Evolutionary conservation across 1,284 basidiomycete genomes (phyloP), one percentile per base, ranked within the genome.

Genomic region (Sporisorium sorghi): DNA sequence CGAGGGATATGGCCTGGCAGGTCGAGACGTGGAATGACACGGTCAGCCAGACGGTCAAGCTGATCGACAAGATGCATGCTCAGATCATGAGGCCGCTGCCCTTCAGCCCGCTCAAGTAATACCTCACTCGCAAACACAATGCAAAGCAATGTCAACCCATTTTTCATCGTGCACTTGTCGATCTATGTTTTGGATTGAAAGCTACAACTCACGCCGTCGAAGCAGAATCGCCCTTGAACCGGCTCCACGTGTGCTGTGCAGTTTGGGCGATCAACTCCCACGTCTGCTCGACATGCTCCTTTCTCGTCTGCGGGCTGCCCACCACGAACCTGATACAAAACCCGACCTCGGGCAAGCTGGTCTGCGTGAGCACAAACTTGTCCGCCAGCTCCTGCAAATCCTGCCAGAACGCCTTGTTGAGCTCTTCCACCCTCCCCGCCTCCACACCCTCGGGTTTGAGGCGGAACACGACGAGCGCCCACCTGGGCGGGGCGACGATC

Each of bases 1-100:
- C 80, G 19, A 65, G 82, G 26, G 82, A 81, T 48, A 71, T 70
- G 32, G 82, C 82, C 0, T 83, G 82, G 82, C 77, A 83, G 62
- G 80, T 82, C 32, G 81, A 81, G 64, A 81, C 82, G 19, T 83
- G 82, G 82, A 81, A 77, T 64, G 74, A 73, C 26, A 83, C 82
- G 11, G 82, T 83, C 52, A 79, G 56, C 21, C 74, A 83, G 76
- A 83, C 81, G 4, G 80, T 82, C 62, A 81, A 78, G 54, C 50
- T 83, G 40, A 81, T 83, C 46, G 77, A 83, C 50, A 81, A 74
- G 69, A 83, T 83, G 81, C 79, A 83, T 42, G 79, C 80, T 6
- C 81, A 83, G 63, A 83, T 83, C 52, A 82, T 83, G 79, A 52
- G 61, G 23, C 79, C 80, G 0, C 40, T 81, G 43, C 72, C 75